Evolutionary conservation across 441 rosid species (phyloP).

Genomic region (Arabidopsis hybrid): DNA sequence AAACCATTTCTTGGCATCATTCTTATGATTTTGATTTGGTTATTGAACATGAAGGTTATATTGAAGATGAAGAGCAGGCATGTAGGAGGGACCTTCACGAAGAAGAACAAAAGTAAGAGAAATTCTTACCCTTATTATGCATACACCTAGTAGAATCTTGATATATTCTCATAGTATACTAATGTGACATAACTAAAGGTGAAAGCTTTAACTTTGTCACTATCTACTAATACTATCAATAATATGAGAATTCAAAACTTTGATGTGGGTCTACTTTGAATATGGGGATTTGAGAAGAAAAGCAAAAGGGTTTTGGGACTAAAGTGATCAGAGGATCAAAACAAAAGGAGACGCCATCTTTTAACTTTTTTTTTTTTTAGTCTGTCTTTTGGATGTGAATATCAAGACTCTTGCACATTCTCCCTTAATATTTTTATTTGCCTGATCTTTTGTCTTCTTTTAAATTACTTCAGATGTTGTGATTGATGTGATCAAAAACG

Average conservation of each 20-base stretch:
- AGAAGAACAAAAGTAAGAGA: slow-evolving; percentile 89
- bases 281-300: slow-evolving; percentile 64
- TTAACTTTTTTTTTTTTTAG: neutral
- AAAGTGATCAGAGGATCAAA: slow-evolving; percentile 25
- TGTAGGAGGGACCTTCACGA: slow-evolving; percentile 92
- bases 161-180: slow-evolving; percentile 10
- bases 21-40: slow-evolving; percentile 20
- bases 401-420: slow-evolving; percentile 22
- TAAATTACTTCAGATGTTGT: slow-evolving; percentile 63
- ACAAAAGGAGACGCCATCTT: slow-evolving; percentile 31
- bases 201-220: slow-evolving; percentile 29
- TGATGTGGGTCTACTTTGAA: slow-evolving; percentile 61
- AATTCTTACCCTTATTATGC: slow-evolving; percentile 4
- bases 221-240: slow-evolving; percentile 40
- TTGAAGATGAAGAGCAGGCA: slow-evolving; percentile 96
- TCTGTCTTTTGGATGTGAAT: slow-evolving; percentile 26
- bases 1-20: slow-evolving; percentile 24
- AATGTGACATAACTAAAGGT: slow-evolving; percentile 24
- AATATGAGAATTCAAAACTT: slow-evolving; percentile 52
- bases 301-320: slow-evolving; percentile 42
- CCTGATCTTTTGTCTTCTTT: slow-evolving; percentile 38
- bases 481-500: slow-evolving; percentile 71
- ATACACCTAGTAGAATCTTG: too few species aligned
- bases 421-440: neutral
- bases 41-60: slow-evolving; percentile 57